Base-by-base conservation (phyloP, 495 filamentous ascomycete genomes). In the Schizothecium vesticola region DNA sequence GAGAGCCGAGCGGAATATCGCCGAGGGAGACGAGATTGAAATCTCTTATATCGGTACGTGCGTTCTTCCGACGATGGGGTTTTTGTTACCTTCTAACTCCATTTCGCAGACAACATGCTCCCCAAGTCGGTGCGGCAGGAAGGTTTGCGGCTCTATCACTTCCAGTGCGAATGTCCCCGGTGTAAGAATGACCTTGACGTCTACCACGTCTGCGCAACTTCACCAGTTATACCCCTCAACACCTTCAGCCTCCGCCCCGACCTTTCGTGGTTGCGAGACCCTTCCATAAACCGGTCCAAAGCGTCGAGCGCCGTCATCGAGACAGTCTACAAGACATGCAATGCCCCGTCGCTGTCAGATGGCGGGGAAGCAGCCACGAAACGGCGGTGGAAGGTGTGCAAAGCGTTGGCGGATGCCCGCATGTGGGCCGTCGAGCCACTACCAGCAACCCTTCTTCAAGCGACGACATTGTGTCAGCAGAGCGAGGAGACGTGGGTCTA, bases 21-120 rank as follows among this genome's bases (percentile, higher is more conserved):
- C 79, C 21, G 71, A 76, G 59, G 82, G 79, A 5, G 82, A 85
- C 29, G 80, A 85, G 72, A 76, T 87, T 25, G 75, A 77, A 55
- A 83, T 86, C 22, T 83, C 82, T 0, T 87, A 87, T 66, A 80
- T 83, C 19, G 81, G 82, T 82, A 76, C 13, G 33, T 59, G 81
- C 64, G 31, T 11, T 5, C 19, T 51, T 31, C 24, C 21, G 23
- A 21, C 16, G 29, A 24, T 11, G 19, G 23, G 59, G 61, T 21
- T 55, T 26, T 19, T 2, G 56, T 63, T 0, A 3, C 33, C 12
- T n/a, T 25, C 67, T 71, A 23, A 70, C 65, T 59, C 10, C 23
- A 16, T 25, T 28, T 19, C n/a, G 7, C 43, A 82, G 81, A 82
- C 22, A 72, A 71, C 60, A 78, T 74, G 7, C 26, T 69, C 1